These are phyloP conservation scores for Pichia inconspicua DNA, from an alignment of 1,139 yeast genomes.

Conservation along the genomic window DNA sequence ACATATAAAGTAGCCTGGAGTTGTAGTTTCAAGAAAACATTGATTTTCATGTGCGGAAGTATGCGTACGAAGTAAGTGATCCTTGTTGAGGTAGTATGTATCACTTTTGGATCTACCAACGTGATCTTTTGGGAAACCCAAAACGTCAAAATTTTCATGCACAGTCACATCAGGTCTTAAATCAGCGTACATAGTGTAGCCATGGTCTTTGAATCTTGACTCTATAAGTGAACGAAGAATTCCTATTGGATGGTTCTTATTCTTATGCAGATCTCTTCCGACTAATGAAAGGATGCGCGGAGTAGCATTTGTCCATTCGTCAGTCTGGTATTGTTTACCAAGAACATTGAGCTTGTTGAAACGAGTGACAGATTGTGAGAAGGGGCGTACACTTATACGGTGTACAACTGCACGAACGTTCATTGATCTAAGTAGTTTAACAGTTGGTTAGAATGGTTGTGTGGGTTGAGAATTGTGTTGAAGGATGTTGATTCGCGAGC, in stretches of 20 bases:
- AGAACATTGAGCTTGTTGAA: slow-evolving; percentile 33
- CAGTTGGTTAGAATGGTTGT: neutral
- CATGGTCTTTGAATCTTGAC: slow-evolving; percentile 52
- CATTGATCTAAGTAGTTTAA: neutral
- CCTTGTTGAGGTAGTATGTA: slow-evolving; percentile 78
- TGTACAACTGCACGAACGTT: neutral
- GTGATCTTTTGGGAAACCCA: slow-evolving; percentile 87
- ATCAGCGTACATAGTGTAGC: slow-evolving; percentile 73
- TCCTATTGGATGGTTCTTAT: slow-evolving; percentile 81
- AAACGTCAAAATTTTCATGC: slow-evolving; percentile 78
- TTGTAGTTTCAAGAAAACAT: slow-evolving; percentile 57
- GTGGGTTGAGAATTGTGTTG: neutral
- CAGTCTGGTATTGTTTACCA: slow-evolving; percentile 50
- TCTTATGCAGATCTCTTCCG: slow-evolving; percentile 64
- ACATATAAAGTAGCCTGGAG: slow-evolving; percentile 85
- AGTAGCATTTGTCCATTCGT: slow-evolving; percentile 83
- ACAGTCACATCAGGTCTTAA: slow-evolving; percentile 80
- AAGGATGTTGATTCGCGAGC: neutral
- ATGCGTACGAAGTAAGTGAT: slow-evolving; percentile 68
- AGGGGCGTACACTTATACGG: neutral
- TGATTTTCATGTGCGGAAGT: slow-evolving; percentile 95
- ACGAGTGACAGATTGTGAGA: neutral
- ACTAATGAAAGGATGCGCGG: slow-evolving; percentile 63
- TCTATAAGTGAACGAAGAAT: slow-evolving; percentile 73
- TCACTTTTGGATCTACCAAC: slow-evolving; percentile 92